phyloP scores from a whole-genome alignment of 345 rosid species.

The Gossypium australe region DNA sequence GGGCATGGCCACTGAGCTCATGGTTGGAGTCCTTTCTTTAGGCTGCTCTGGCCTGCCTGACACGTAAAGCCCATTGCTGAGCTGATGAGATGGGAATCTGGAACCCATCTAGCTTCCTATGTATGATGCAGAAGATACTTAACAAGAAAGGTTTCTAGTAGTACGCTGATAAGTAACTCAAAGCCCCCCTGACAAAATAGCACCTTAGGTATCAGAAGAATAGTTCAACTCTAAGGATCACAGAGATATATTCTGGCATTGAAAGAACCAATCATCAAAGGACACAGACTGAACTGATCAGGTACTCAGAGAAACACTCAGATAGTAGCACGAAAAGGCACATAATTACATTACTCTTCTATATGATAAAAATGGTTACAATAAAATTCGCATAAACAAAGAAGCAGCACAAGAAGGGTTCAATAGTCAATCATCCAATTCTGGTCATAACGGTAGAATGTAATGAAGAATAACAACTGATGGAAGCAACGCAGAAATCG shows the following conservation, averaged over 20 bases:
- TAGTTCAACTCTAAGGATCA: not conserved
- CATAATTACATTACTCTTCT: not conserved
- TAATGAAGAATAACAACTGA: not conserved
- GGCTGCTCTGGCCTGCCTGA: conserved; percentile 91
- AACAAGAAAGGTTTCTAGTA: conserved; percentile 11
- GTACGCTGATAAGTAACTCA: conserved; percentile 17
- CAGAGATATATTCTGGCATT: not conserved
- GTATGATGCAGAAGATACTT: conserved; percentile 11
- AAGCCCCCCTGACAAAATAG: conserved; percentile 24
- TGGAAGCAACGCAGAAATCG: not conserved
- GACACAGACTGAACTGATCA: not conserved
- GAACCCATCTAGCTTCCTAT: conserved; percentile 60
- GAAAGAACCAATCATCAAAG: not conserved
- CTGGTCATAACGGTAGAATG: not conserved
- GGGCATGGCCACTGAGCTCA: conserved; percentile 89
- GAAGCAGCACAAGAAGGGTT: not conserved
- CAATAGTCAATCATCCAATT: not conserved
- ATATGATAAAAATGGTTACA: not conserved
- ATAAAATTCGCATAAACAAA: not conserved
- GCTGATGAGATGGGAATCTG: conserved; percentile 85
- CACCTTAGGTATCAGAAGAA: conserved; percentile 5
- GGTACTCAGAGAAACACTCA: not conserved
- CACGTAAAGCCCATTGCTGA: conserved; percentile 84
- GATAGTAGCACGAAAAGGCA: not conserved
- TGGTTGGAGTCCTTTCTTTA: conserved; percentile 76